Evolutionary conservation across 1,284 basidiomycete species (phyloP).

Genomic region (Austropuccinia psidii): DNA sequence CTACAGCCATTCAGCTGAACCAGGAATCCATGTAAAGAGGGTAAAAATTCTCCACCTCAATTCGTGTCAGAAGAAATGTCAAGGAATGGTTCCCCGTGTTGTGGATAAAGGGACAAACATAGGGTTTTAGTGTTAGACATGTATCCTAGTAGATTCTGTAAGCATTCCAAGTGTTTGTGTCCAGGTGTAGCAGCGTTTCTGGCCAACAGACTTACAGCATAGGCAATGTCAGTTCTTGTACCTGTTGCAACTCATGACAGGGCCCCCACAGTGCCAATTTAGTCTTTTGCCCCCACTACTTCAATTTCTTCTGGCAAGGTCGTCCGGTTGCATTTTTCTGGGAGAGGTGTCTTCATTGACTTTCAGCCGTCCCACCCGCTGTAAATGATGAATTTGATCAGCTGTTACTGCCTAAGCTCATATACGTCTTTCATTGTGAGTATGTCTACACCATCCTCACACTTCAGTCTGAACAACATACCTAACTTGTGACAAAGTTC

Average conservation of each 20-base stretch:
- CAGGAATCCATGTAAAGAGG: background rate
- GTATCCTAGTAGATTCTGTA: background rate
- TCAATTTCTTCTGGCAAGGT: background rate
- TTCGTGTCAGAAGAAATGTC: background rate
- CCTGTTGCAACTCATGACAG: background rate
- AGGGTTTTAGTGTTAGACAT: background rate
- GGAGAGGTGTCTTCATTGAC: background rate
- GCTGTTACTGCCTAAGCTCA: background rate
- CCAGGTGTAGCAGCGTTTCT: background rate
- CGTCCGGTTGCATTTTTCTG: background rate
- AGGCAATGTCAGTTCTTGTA: background rate
- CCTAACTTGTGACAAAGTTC: background rate
- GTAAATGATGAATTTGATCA: background rate
- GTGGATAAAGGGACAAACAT: background rate
- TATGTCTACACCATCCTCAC: background rate
- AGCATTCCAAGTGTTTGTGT: background rate
- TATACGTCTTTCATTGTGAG: background rate
- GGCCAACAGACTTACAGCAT: background rate
- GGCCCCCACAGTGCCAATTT: background rate
- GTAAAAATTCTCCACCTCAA: background rate
- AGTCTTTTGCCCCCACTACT: background rate
- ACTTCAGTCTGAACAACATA: background rate
- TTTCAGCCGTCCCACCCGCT: too few species aligned
- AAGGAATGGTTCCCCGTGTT: background rate
- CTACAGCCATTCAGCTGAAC: too few species aligned